phyloP scores from a whole-genome alignment of 2,329 filamentous ascomycete genomes.

The Dothidotthia symphoricarpi region DNA sequence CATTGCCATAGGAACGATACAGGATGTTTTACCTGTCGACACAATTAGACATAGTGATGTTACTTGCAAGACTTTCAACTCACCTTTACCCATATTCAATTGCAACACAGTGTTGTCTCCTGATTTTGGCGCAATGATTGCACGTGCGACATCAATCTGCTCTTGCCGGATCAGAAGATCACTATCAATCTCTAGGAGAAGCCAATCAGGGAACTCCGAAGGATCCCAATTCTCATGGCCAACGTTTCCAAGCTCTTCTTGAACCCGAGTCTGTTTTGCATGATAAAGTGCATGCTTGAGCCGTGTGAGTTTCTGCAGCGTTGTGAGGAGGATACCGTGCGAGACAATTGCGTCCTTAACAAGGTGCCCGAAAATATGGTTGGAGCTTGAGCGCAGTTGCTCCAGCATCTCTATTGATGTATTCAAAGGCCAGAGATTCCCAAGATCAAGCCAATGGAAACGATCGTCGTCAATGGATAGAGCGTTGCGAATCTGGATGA shows the following conservation, averaged over 20 bases:
- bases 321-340: slow-evolving; percentile 48
- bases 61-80: too few relatives aligned
- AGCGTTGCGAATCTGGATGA: slow-evolving; percentile 8
- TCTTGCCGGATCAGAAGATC: slow-evolving; percentile 61
- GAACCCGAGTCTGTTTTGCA: slow-evolving; percentile 19
- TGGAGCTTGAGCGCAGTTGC: slow-evolving; percentile 45
- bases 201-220: slow-evolving; percentile 58
- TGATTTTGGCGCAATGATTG: slow-evolving; percentile 57
- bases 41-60: slow-evolving; percentile 52
- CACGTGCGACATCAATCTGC: slow-evolving; percentile 61
- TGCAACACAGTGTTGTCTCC: slow-evolving; percentile 60
- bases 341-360: slow-evolving; percentile 46
- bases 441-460: slow-evolving; percentile 45
- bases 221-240: slow-evolving; percentile 61
- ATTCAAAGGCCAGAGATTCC: slow-evolving; percentile 49
- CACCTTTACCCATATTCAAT: slow-evolving; percentile 63
- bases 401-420: slow-evolving; percentile 49
- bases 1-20: slow-evolving; percentile 62
- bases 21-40: slow-evolving; percentile 55
- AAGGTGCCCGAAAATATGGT: slow-evolving; percentile 29
- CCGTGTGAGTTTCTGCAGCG: slow-evolving; percentile 48
- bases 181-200: slow-evolving; percentile 65
- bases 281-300: slow-evolving; percentile 39
- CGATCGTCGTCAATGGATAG: slow-evolving; percentile 24
- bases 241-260: slow-evolving; percentile 48